A percentile compares a stretch with the other conserved stretches of the same genome.
phyloP scores from a whole-genome alignment of 768 basidiomycete genomes.

The Termitomyces sp. region DNA sequence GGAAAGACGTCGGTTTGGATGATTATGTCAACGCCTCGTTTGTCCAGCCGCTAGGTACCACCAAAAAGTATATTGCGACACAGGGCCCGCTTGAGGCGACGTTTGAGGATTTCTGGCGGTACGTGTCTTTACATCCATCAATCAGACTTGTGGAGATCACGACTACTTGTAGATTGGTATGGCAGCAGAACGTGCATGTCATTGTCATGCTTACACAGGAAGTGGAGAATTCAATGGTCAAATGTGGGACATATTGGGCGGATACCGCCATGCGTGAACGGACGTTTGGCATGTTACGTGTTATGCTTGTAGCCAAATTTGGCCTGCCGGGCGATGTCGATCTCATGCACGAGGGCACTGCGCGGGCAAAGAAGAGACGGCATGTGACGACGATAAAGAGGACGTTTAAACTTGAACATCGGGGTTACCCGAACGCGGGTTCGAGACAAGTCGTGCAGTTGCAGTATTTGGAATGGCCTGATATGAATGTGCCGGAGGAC shows the following conservation, averaged over 20 bases:
- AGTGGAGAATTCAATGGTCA: constrained; percentile 80
- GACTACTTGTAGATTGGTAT: constrained; percentile 55
- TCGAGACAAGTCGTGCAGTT: constrained; percentile 75
- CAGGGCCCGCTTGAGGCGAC: constrained; percentile 92
- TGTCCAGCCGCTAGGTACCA: constrained; percentile 81
- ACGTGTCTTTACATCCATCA: constrained; percentile 23
- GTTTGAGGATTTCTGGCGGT: constrained; percentile 93
- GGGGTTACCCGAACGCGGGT: constrained; percentile 48
- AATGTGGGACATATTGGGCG: constrained; percentile 90
- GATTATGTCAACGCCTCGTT: constrained; percentile 97
- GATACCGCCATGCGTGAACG: constrained; percentile 19
- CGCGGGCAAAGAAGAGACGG: not conserved
- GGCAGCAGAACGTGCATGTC: constrained; percentile 92
- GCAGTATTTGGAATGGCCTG: constrained; percentile 95
- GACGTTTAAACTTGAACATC: constrained; percentile 64
- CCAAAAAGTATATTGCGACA: constrained; percentile 86
- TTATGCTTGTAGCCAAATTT: constrained; percentile 39
- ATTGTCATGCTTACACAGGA: constrained; percentile 97
- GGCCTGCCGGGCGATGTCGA: constrained; percentile 17
- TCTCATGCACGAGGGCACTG: constrained; percentile 4
- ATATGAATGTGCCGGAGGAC: constrained; percentile 90
- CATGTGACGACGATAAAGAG: constrained; percentile 40
- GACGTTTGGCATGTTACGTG: constrained; percentile 63
- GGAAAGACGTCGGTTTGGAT: constrained; percentile 25
- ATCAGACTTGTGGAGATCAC: too few relatives aligned